Percentiles rank a stretch among this genome's conserved stretches.
These are phyloP conservation scores for Herpetospermum pedunculosum DNA, from an alignment of 306 rosid genomes.

Conservation along the genomic window DNA sequence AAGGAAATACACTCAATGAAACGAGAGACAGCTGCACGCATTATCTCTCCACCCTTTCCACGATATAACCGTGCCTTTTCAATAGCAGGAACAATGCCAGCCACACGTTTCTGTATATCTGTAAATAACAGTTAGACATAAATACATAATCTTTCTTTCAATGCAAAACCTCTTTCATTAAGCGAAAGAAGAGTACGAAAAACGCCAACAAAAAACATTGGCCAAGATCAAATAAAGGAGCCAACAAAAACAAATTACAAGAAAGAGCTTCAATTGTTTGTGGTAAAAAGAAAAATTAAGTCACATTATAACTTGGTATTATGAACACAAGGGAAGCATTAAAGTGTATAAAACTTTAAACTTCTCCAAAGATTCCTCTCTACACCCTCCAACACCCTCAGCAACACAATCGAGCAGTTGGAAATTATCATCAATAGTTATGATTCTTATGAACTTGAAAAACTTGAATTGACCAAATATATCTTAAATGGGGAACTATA, in stretches of 20 bases:
- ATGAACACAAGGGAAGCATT: not conserved
- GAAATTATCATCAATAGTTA: not conserved
- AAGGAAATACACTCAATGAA: constrained; percentile 71
- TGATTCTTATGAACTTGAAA: not conserved
- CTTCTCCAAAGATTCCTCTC: not conserved
- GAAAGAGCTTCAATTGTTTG: not conserved
- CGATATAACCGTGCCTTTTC: constrained; percentile 92
- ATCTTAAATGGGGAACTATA: not conserved
- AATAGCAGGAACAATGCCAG: constrained; percentile 70
- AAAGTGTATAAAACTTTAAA: not conserved
- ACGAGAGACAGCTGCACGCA: constrained; percentile 91
- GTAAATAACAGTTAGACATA: constrained; percentile 19
- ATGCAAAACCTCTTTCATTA: not conserved
- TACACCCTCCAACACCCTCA: not conserved
- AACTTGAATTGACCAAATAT: not conserved
- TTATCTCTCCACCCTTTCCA: constrained; percentile 98
- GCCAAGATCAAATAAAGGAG: not conserved
- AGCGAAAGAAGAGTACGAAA: not conserved
- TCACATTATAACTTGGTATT: not conserved
- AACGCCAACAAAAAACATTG: not conserved
- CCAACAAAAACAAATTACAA: not conserved
- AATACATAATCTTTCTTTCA: not conserved
- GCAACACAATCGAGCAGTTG: constrained; percentile 3
- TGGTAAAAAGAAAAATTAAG: not conserved
- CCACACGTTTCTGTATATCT: constrained; percentile 66